Base-by-base conservation (phyloP, 179 eudicot genomes). In the Patellifolia procumbens region DNA sequence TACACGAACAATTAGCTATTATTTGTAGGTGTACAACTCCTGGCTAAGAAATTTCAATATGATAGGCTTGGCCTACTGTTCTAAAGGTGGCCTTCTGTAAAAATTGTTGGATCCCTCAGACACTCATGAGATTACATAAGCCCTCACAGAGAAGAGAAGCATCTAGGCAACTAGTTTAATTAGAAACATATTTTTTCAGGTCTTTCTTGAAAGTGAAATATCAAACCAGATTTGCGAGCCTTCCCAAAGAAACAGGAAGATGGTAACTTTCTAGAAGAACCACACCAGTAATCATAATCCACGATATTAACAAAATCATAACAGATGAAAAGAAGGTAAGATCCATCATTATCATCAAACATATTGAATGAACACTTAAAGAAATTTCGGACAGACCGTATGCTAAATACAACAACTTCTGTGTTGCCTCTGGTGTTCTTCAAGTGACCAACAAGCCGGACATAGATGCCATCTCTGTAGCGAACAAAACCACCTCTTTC, bases 391-490 rank as follows among this genome's bases (percentile, higher is more conserved):
- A 61, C 61, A 58, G 79, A 92, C 98, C 96, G 83, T 78, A 89
- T 84, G 51, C 89, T 87, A 80, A 86, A 94, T 8, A 83, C 98
- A 82, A 75, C 85, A 75, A 94, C 68, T 58, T 91, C 89, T 64
- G 82, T 87, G 75, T 84, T 88, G 46, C 91, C 91, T 80, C 85
- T 88, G 79, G 83, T 83, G 78, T 80, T 85, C 88, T 82, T 91
- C 76, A 94, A 76, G 76, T 83, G 94, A 52, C 97, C 98, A 71
- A 89, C 86, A 70, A 89, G 87, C 76, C 76, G 80, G 31, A 88
- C 94, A 72, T 94, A 91, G 75, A 83, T 89, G 72, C 94, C 96
- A 82, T 92, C 84, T 61, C 98, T 94, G 86, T 73, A 13, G 28
- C 69, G 76, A 62, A 22, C 8, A 75, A 73, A 62, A 69, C 39